A percentile compares a stretch with the other conserved stretches of the same genome.
These are phyloP conservation scores for Saccharomycopsis crataegensis DNA, from an alignment of 1,139 yeast genomes.

Conservation along the genomic window DNA sequence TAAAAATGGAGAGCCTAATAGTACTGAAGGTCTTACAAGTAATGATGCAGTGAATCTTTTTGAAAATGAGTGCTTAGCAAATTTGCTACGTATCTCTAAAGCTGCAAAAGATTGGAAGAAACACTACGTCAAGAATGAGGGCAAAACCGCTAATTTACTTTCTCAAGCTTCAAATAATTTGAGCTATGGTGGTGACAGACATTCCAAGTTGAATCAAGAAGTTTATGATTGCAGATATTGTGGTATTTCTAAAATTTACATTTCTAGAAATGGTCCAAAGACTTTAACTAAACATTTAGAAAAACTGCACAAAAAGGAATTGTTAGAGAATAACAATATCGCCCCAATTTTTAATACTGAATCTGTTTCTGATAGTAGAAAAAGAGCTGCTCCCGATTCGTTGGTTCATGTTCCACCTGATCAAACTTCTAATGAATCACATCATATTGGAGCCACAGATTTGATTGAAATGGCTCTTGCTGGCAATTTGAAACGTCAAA, in stretches of 20 bases:
- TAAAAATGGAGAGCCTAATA: not conserved
- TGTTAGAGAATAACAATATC: conserved; percentile 3
- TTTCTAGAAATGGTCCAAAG: conserved; percentile 19
- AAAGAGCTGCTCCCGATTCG: not conserved
- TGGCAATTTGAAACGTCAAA: not conserved
- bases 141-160: conserved; percentile 1
- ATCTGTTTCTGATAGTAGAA: not conserved
- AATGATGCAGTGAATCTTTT: not conserved
- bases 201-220: conserved; percentile 7
- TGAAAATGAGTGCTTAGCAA: conserved; percentile 2
- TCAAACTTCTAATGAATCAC: not conserved
- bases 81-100: conserved; percentile 1
- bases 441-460: not conserved
- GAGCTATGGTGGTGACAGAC: not conserved
- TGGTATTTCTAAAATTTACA: conserved; percentile 5
- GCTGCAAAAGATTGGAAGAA: conserved; percentile 15
- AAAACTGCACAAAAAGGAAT: conserved; percentile 16
- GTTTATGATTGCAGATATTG: conserved; percentile 17
- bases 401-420: not conserved
- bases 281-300: conserved; percentile 17
- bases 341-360: not conserved
- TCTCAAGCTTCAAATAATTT: not conserved
- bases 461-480: not conserved
- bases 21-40: not conserved
- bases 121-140: conserved; percentile 13